Evolutionary conservation across 139 green algal species (phyloP), one percentile per base, ranked within the genome.

Genomic region (Micromonas pusilla): DNA sequence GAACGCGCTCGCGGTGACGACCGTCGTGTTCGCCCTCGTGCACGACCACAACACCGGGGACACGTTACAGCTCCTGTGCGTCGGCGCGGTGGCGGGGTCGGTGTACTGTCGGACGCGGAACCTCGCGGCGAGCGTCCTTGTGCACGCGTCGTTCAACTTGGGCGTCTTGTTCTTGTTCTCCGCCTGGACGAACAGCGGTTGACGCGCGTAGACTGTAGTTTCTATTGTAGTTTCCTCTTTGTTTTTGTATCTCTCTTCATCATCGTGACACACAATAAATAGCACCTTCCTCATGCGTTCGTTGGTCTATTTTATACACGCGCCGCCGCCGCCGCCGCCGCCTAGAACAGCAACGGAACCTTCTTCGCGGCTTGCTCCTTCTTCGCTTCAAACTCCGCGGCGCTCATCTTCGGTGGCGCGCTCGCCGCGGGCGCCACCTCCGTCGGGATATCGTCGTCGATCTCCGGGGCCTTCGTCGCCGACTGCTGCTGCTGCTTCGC

Each of bases 121-220:
- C 82, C 86, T 98, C 39, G 39, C 90, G 68, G 78, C 91, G 26
- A 85, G 83, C 26, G 89, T 96, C 13, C 16, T 88, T 36, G 82
- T 95, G 76, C 92, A 97, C 80, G 83, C 64, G 38, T 34, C 89
- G 4, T 97, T 90, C 89, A 97, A 97, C 67, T 70, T 82, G n/a
- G 92, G 87, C 68, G 83, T 89, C 2, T 87, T 92, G 68, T 68
- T 83, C 32, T 31, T 60, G 3, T 74, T 74, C n/a, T 9, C 34
- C 13, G 5, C 57, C 31, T 74, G 67, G 67, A 62, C n/a, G 34
- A 28, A 28, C 21, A 32, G 31, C 21, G 33, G n/a, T 52, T 9
- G 16, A 57, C 9, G 9, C 45, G 45, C 45, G 45, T 36, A 62
- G 25, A 74, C 34, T 33, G 26, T 72, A 72, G 26, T 57, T 57